Evolutionary conservation across 2,329 filamentous ascomycete genomes (phyloP).

Genomic region (Clarireedia monteithiana): DNA sequence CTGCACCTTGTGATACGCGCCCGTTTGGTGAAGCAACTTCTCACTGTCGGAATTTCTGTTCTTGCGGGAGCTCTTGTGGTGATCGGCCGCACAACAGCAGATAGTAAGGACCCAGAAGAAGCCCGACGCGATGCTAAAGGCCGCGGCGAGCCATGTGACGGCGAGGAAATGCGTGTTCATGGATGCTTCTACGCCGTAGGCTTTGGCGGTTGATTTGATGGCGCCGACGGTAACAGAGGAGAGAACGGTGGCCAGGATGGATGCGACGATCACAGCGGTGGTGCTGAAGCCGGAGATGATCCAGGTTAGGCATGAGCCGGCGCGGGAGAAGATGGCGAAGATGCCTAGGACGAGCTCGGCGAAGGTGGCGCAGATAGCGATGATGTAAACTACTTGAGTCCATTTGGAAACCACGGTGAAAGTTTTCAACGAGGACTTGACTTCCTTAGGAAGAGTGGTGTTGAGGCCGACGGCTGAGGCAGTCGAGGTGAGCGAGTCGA

Average conservation of each 20-base stretch:
- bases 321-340: slow-evolving; percentile 74
- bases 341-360: slow-evolving; percentile 71
- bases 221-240: slow-evolving; percentile 62
- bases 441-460: slow-evolving; percentile 57
- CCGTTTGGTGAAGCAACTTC: slow-evolving; percentile 22
- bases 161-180: slow-evolving; percentile 65
- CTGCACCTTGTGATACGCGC: slow-evolving; percentile 39
- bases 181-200: slow-evolving; percentile 60
- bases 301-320: slow-evolving; percentile 75
- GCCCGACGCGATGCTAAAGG: slow-evolving; percentile 64
- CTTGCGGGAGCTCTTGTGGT: slow-evolving; percentile 15
- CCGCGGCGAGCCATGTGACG: slow-evolving; percentile 71
- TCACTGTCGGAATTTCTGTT: slow-evolving; percentile 20
- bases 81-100: slow-evolving; percentile 65
- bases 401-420: slow-evolving; percentile 72
- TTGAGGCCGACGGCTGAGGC: slow-evolving; percentile 37
- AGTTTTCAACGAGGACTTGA: slow-evolving; percentile 59
- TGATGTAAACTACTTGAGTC: slow-evolving; percentile 75
- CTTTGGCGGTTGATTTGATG: slow-evolving; percentile 57
- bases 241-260: slow-evolving; percentile 67
- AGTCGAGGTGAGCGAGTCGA: slow-evolving; percentile 45
- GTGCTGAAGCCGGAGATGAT: slow-evolving; percentile 61
- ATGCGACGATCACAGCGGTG: slow-evolving; percentile 49
- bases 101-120: slow-evolving; percentile 89
- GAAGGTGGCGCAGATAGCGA: slow-evolving; percentile 62